Percentiles rank a stretch among this genome's conserved stretches.
phyloP scores from a whole-genome alignment of 2,329 filamentous ascomycete species.

The Lecanicillium sp. region DNA sequence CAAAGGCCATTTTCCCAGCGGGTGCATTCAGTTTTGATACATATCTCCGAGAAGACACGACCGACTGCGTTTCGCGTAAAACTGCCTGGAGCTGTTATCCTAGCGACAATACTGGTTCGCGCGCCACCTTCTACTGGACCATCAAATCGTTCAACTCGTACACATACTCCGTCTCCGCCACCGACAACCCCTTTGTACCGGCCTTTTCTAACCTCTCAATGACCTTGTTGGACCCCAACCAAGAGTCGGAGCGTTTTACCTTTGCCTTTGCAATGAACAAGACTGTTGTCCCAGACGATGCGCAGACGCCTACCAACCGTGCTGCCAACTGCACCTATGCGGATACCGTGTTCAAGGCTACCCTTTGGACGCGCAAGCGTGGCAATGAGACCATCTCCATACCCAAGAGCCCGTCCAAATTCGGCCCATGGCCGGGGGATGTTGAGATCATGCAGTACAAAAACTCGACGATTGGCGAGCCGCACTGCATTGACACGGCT shows the following conservation, averaged over 20 bases:
- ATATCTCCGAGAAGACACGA: slow-evolving; percentile 43
- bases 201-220: slow-evolving; percentile 46
- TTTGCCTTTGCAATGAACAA: slow-evolving; percentile 49
- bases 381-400: slow-evolving; percentile 13
- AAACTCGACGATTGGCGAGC: slow-evolving; percentile 30
- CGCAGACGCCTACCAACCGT: slow-evolving; percentile 32
- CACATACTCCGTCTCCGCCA: slow-evolving; percentile 46
- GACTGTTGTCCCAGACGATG: slow-evolving; percentile 38
- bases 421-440: slow-evolving; percentile 48
- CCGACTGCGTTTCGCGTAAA: slow-evolving; percentile 50
- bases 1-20: slow-evolving; percentile 40
- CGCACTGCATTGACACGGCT: slow-evolving; percentile 40
- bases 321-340: slow-evolving; percentile 51
- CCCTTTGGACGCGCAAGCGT: slow-evolving; percentile 47
- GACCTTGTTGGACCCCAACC: slow-evolving; percentile 37
- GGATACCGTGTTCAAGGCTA: slow-evolving; percentile 45
- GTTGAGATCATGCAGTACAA: slow-evolving; percentile 48
- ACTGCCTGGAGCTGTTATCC: slow-evolving; percentile 58
- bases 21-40: slow-evolving; percentile 57
- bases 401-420: slow-evolving; percentile 16
- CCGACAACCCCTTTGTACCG: slow-evolving; percentile 47
- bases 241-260: slow-evolving; percentile 45
- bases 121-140: slow-evolving; percentile 52
- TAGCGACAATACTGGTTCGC: slow-evolving; percentile 31
- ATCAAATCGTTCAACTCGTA: slow-evolving; percentile 11